Conservation (phyloP, 1,139 yeast species). For the Casaregolazyma lundiana region DNA sequence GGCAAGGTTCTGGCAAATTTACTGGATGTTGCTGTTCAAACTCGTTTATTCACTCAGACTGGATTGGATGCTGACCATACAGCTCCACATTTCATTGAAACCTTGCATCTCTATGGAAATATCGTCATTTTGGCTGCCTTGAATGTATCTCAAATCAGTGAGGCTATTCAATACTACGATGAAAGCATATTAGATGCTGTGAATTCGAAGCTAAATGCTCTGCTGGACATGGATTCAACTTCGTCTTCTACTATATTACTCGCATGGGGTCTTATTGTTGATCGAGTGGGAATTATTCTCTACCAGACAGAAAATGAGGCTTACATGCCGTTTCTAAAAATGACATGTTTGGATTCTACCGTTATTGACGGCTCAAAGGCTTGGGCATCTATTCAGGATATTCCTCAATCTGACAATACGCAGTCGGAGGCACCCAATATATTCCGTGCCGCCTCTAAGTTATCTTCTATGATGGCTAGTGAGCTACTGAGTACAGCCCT, state of each 20-base stretch:
- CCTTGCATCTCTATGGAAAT: neutral
- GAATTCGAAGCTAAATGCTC: neutral
- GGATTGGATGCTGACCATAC: neutral
- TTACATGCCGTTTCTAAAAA: neutral
- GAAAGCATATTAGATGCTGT: neutral
- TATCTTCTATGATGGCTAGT: slow-evolving; percentile 15
- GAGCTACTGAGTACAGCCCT: slow-evolving; percentile 39
- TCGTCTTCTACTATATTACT: slow-evolving; percentile 52
- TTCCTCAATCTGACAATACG: neutral
- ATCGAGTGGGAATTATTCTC: slow-evolving; percentile 44
- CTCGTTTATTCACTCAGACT: neutral
- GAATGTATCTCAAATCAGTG: neutral
- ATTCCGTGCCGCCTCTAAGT: neutral
- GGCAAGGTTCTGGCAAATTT: neutral
- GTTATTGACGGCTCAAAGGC: neutral
- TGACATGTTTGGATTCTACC: neutral
- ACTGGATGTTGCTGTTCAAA: neutral
- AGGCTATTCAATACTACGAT: neutral
- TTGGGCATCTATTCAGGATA: neutral
- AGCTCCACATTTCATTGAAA: neutral
- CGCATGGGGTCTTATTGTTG: slow-evolving; percentile 67
- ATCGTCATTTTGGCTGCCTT: neutral
- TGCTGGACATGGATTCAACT: slow-evolving; percentile 21
- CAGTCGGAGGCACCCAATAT: neutral
- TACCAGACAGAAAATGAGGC: neutral